These are phyloP conservation scores for Schizopora paradoxa DNA, from an alignment of 1,284 basidiomycete genomes.

Conservation along the genomic window DNA sequence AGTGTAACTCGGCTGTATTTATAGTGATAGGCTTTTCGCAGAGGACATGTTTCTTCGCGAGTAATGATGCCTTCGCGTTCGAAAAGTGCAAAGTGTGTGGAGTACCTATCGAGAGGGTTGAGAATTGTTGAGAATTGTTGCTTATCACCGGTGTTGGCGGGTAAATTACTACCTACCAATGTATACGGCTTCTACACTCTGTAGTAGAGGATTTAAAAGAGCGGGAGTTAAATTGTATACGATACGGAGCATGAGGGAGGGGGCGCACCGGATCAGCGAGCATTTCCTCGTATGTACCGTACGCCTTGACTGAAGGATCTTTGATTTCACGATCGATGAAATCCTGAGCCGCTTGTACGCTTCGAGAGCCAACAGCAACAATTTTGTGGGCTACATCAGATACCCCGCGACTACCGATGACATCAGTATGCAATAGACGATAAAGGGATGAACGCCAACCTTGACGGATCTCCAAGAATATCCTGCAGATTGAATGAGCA, in stretches of 20 bases:
- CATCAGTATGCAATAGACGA: background rate
- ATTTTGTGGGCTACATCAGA: conserved; percentile 75
- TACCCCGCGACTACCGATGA: conserved; percentile 68
- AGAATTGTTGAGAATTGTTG: conserved; percentile 1
- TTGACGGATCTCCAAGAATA: conserved; percentile 42
- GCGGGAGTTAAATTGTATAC: background rate
- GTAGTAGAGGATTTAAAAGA: background rate
- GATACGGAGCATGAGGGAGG: conserved; percentile 7
- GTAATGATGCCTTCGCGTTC: conserved; percentile 72
- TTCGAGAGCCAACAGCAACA: conserved; percentile 77
- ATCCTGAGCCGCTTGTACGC: conserved; percentile 58
- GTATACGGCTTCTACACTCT: conserved; percentile 79
- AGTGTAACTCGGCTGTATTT: conserved; percentile 59
- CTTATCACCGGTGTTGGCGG: background rate
- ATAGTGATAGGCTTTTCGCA: conserved; percentile 79
- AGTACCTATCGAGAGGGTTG: conserved; percentile 46
- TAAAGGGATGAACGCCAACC: conserved; percentile 34
- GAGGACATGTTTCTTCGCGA: conserved; percentile 80
- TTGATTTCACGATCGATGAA: conserved; percentile 57
- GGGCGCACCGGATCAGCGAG: conserved; percentile 58
- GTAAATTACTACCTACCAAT: conserved; percentile 44
- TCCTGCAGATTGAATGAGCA: conserved; percentile 32
- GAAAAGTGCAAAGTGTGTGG: conserved; percentile 84
- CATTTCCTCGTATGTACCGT: conserved; percentile 75
- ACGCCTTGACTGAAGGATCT: conserved; percentile 59